Evolutionary conservation across 1,284 basidiomycete species (phyloP), one percentile per base, ranked within the genome.

Genomic region (Agroathelia rolfsii): DNA sequence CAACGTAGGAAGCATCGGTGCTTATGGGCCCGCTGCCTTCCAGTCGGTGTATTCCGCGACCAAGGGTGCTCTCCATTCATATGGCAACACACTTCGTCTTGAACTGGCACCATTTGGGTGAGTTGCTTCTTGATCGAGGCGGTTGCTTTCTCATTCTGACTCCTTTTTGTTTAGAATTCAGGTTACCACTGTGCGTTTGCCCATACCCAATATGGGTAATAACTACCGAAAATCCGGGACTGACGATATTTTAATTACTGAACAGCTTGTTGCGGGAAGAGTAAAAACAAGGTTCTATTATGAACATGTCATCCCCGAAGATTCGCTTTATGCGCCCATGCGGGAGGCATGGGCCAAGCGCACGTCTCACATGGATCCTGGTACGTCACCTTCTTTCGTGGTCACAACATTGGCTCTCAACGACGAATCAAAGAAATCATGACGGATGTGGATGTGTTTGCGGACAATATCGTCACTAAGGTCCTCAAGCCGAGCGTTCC

Each of bases 21-120:
- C 39, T 3, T 27, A 52, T 8, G 33, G 50, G 23, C 55, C 55
- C 6, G 20, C 44, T 1, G 51, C 53, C 2, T 53, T 53, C 28
- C 33, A 44, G 11, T 35, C 39, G 4, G 39, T 42, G 5, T 58
- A 56, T 37, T 52, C 47, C 31, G 38, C 45, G 6, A 45, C 37
- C 35, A 58, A 58, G 37, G 54, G 52, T 1, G 55, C 51, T 2
- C 23, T 57, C 10, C 41, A 46, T 24, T 34, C 46, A 3, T 49
- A 43, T 10, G 37, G 46, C 11, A 45, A 58, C 25, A 52, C 51
- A 0, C 36, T 54, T 9, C 42, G 54, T 1, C 39, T 55, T 6
- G 56, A 58, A 30, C 35, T 58, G 21, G 44, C 43, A 4, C 53
- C 56, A 2, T 53, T 53, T 36, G 42, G 38, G 42, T 43, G 34